A percentile compares a stretch with the other conserved stretches of the same genome.
phyloP scores from a whole-genome alignment of 306 rosid genomes.

The Quercus rubra region DNA sequence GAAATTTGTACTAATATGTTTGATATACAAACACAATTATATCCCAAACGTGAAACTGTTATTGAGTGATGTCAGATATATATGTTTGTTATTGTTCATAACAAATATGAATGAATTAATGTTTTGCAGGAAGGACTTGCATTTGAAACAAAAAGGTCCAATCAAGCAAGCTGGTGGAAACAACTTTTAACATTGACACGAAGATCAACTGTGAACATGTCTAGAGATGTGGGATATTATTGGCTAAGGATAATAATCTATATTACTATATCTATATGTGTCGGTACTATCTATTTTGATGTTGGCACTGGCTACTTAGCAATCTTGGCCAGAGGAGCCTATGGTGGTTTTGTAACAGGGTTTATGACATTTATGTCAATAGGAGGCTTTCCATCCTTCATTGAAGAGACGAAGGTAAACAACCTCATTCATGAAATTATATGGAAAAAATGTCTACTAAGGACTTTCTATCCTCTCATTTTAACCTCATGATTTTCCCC shows the following conservation, averaged over 20 bases:
- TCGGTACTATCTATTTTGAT: conserved; percentile 84
- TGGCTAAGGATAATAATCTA: conserved; percentile 92
- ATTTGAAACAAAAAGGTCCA: conserved; percentile 38
- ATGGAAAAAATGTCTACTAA: background rate
- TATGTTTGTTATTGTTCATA: background rate
- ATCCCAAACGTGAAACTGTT: too few species aligned
- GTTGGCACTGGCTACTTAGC: conserved; percentile 81
- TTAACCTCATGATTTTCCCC: background rate
- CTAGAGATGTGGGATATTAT: conserved; percentile 94
- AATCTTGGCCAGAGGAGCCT: conserved; percentile 91
- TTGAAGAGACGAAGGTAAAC: conserved; percentile 92
- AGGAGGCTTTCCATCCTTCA: conserved; percentile 94
- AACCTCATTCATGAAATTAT: background rate
- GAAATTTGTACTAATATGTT: background rate
- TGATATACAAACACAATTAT: background rate
- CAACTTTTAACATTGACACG: conserved; percentile 72
- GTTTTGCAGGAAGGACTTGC: conserved; percentile 55
- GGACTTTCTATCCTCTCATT: background rate
- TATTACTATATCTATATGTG: conserved; percentile 75
- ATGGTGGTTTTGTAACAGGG: conserved; percentile 91
- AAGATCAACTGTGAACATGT: conserved; percentile 87
- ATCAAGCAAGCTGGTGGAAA: conserved; percentile 84
- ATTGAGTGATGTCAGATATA: background rate
- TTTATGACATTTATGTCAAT: conserved; percentile 99
- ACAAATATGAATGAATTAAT: conserved; percentile 5